A percentile compares a stretch with the other conserved stretches of the same genome.
Conservation (phyloP, 208 protist genomes). For the Wallacemonas sp. region DNA sequence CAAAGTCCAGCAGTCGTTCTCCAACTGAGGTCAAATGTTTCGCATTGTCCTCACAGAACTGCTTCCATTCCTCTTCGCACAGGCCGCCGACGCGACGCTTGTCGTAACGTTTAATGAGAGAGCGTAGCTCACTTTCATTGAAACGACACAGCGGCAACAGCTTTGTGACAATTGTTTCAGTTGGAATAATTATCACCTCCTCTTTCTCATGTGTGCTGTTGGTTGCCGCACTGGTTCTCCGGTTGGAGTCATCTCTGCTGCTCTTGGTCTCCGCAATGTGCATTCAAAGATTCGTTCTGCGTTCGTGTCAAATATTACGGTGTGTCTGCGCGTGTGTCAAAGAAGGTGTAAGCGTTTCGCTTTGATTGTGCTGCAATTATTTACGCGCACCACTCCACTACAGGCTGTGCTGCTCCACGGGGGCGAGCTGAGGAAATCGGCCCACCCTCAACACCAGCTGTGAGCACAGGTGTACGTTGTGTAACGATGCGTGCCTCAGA, state of each 20-base stretch:
- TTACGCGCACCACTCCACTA: too few relatives aligned
- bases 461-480: too few relatives aligned
- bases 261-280: too few relatives aligned
- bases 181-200: constrained; percentile 41
- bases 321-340: too few relatives aligned
- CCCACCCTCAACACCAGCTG: too few relatives aligned
- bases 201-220: not conserved
- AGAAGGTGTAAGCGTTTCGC: too few relatives aligned
- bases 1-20: constrained; percentile 55
- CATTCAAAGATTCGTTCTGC: too few relatives aligned
- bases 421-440: too few relatives aligned
- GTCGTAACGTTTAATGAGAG: constrained; percentile 62
- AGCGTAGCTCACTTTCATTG: constrained; percentile 34
- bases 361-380: too few relatives aligned
- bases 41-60: constrained; percentile 73
- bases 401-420: too few relatives aligned
- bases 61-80: constrained; percentile 62
- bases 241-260: not conserved
- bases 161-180: constrained; percentile 54
- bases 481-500: too few relatives aligned
- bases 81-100: constrained; percentile 51
- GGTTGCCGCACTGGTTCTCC: not conserved
- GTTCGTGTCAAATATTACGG: too few relatives aligned
- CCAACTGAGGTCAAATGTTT: constrained; percentile 55
- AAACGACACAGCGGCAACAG: constrained; percentile 52